phyloP scores from a whole-genome alignment of 2,329 filamentous ascomycete genomes.

The Fusarium graminum region DNA sequence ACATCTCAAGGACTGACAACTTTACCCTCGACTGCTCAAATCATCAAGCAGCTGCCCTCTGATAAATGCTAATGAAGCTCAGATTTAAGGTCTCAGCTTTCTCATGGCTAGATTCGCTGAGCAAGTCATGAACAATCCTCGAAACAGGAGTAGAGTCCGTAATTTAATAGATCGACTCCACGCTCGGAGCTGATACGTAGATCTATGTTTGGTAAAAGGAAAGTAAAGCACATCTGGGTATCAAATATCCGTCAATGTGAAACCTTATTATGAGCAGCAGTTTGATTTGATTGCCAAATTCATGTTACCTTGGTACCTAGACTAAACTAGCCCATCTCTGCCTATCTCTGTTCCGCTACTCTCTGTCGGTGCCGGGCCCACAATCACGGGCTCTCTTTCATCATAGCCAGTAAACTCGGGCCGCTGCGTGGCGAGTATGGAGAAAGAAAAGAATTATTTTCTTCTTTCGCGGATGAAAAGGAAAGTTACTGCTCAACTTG shows the following conservation, averaged over 20 bases:
- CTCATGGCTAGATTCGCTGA: neutral
- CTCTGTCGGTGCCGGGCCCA: slow-evolving; percentile 23
- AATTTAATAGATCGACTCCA: neutral
- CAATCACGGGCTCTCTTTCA: slow-evolving; percentile 4
- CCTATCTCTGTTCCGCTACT: slow-evolving; percentile 1
- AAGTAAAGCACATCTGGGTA: neutral
- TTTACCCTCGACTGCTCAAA: neutral
- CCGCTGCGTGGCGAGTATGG: neutral
- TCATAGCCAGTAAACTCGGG: neutral
- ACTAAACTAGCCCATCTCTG: neutral
- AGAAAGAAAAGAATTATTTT: slow-evolving; percentile 2
- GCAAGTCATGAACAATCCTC: neutral
- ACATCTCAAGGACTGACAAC: neutral
- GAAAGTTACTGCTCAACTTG: slow-evolving; percentile 4
- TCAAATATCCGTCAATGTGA: neutral
- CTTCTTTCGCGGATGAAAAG: slow-evolving; percentile 2
- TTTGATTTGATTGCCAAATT: slow-evolving; percentile 22
- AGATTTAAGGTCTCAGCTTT: neutral
- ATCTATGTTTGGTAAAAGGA: slow-evolving; percentile 37
- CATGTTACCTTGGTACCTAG: neutral
- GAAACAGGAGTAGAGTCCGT: neutral
- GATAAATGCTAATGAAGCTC: slow-evolving; percentile 8
- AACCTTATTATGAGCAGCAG: slow-evolving; percentile 6
- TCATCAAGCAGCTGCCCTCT: neutral
- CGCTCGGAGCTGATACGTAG: slow-evolving; percentile 13